Evolutionary conservation across 2,329 filamentous ascomycete genomes (phyloP).

Genomic region (Coniochaeta sp.): DNA sequence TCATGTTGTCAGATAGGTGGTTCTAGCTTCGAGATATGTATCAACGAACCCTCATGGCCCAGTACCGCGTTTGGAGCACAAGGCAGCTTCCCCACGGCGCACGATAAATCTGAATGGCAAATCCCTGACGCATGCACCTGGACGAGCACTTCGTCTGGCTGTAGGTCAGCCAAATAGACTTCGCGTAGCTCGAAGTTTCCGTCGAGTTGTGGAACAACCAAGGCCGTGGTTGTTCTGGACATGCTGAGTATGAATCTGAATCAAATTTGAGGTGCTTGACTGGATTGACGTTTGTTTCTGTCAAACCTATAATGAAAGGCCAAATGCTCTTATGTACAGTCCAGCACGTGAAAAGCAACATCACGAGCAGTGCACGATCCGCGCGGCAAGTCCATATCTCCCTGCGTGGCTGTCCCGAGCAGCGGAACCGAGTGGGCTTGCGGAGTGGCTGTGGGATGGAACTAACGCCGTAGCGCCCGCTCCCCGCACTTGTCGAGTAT

Average conservation of each 20-base stretch:
- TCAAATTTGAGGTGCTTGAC: not conserved
- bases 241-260: slow-evolving; percentile 2
- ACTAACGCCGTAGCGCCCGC: not conserved
- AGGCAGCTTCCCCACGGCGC: slow-evolving; percentile 29
- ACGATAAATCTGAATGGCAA: slow-evolving; percentile 25
- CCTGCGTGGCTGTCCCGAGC: too few relatives aligned
- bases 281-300: not conserved
- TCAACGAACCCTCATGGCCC: slow-evolving; percentile 14
- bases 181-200: slow-evolving; percentile 12
- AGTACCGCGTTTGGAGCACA: slow-evolving; percentile 13
- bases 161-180: slow-evolving; percentile 11
- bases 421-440: not conserved
- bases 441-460: not conserved
- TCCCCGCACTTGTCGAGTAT: too few relatives aligned
- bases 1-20: not conserved
- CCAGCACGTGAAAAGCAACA: not conserved
- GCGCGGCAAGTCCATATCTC: not conserved
- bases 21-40: not conserved
- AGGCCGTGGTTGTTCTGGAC: slow-evolving; percentile 14
- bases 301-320: not conserved
- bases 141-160: slow-evolving; percentile 21
- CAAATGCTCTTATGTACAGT: not conserved
- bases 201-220: slow-evolving; percentile 14
- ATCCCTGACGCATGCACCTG: slow-evolving; percentile 23
- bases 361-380: not conserved